Evolutionary conservation across 345 rosid genomes (phyloP).

Genomic region (Reutealis trisperma): DNA sequence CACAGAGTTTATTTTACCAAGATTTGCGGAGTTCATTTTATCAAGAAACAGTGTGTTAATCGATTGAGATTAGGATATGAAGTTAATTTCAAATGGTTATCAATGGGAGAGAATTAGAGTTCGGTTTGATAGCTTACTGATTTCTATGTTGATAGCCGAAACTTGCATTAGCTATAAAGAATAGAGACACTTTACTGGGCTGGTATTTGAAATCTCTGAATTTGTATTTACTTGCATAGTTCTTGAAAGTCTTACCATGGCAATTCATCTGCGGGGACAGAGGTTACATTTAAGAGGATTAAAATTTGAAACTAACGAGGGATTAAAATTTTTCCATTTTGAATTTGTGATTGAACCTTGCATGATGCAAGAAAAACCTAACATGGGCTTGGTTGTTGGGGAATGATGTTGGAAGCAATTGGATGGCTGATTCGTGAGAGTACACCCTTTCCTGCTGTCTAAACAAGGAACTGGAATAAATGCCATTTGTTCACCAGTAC

Average conservation of each 20-base stretch:
- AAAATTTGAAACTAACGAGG: background rate
- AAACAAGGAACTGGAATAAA: background rate
- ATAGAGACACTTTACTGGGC: background rate
- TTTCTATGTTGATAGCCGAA: background rate
- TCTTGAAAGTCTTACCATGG: background rate
- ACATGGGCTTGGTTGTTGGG: background rate
- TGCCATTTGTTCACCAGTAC: background rate
- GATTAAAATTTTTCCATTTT: background rate
- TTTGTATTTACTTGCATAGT: background rate
- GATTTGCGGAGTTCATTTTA: no score
- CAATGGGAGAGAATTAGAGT: background rate
- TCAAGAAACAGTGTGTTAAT: no score
- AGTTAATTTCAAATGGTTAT: background rate
- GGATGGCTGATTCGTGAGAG: background rate
- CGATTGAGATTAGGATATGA: background rate
- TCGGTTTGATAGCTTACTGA: background rate
- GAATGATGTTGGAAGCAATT: background rate
- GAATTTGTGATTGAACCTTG: background rate
- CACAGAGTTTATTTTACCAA: no score
- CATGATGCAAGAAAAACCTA: background rate
- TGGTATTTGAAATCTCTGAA: background rate
- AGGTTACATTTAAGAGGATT: no score
- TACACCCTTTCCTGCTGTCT: background rate
- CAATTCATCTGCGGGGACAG: background rate
- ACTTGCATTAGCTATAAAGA: background rate